Base-by-base conservation (phyloP, 345 rosid genomes). In the Firmiana major region DNA sequence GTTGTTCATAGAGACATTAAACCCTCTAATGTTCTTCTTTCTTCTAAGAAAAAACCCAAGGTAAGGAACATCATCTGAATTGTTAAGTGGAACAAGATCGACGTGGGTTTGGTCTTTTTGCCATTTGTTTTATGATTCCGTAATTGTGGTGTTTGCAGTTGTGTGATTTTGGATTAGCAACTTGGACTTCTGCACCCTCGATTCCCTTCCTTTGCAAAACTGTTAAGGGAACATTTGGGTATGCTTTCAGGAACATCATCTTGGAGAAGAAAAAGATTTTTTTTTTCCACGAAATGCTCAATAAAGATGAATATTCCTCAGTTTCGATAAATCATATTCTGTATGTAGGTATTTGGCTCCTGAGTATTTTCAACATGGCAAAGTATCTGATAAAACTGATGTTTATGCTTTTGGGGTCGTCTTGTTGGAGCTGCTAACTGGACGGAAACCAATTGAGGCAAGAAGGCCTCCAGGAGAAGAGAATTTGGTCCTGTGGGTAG, bases 141-240 rank as follows among this genome's bases (percentile, higher is more conserved):
- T 46, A 45, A 77, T 22, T 46, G 15, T 64, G 72, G 7, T 74
- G 55, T 19, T 68, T 85, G 69, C 87, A 95, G 99, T 78, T 95
- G 80, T 95, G 99, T 84, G 98, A 95, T 84, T 95, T 95, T 72
- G 97, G 99, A 68, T 85, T 95, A 59, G 99, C 98, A 38, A 87
- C 97, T 46, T 95, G 99, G 99, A 95, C 97, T 62, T 86, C 97
- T 60, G 94, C 97, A 42, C 98, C 98, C 26, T 95, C 96, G 0
- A 89, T 89, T 78, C 96, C 91, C 69, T 90, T 95, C 82, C 97
- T 93, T 26, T 95, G 99, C 88, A 93, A 92, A 83, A 90, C 94
- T n/a, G 98, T 95, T 46, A 95, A 95, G 88, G 99, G 99, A 78
- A 95, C 99, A 58, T 95, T 95, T 79, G 98, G 99, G 98, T 95